These are phyloP conservation scores for Cercospora brassicicola DNA, from an alignment of 2,329 filamentous ascomycete species.

Conservation along the genomic window DNA sequence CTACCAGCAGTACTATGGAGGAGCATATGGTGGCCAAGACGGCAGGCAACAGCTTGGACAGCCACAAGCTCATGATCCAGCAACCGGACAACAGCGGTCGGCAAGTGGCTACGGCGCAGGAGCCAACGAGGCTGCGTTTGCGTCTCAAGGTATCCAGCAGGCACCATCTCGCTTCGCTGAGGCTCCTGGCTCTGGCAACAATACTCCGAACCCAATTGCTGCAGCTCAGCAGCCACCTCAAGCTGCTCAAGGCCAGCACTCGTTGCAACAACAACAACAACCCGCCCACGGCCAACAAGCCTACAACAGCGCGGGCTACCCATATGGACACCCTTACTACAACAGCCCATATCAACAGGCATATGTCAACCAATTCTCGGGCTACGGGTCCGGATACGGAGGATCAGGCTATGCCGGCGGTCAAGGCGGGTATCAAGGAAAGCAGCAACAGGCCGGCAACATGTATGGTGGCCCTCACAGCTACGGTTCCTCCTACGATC, in stretches of 20 bases:
- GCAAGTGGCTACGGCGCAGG: slow-evolving; percentile 71
- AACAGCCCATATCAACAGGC: slow-evolving; percentile 62
- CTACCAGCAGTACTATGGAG: slow-evolving; percentile 67
- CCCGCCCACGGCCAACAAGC: slow-evolving; percentile 37
- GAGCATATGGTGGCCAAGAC: slow-evolving; percentile 54
- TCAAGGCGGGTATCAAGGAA: slow-evolving; percentile 48
- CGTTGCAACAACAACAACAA: slow-evolving; percentile 32
- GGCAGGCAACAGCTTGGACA: slow-evolving; percentile 33
- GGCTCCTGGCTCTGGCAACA: slow-evolving; percentile 81
- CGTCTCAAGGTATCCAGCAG: slow-evolving; percentile 12
- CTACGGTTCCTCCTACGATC: slow-evolving; percentile 61
- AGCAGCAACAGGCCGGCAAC: slow-evolving; percentile 57
- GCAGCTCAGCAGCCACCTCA: slow-evolving; percentile 48
- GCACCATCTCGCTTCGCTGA: slow-evolving; percentile 74
- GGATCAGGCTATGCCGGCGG: slow-evolving; percentile 46
- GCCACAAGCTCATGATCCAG: slow-evolving; percentile 65
- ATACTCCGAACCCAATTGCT: slow-evolving; percentile 78
- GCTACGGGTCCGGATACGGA: slow-evolving; percentile 48
- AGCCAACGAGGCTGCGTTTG: slow-evolving; percentile 55
- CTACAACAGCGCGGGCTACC: slow-evolving; percentile 55
- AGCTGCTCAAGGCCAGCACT: slow-evolving; percentile 45
- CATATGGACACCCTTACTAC: slow-evolving; percentile 62
- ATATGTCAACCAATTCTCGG: slow-evolving; percentile 64
- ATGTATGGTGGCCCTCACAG: slow-evolving; percentile 65
- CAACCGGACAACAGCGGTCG: slow-evolving; percentile 70